These are phyloP conservation scores for Candida dajiaensis DNA, from an alignment of 805 yeast species.

Conservation along the genomic window DNA sequence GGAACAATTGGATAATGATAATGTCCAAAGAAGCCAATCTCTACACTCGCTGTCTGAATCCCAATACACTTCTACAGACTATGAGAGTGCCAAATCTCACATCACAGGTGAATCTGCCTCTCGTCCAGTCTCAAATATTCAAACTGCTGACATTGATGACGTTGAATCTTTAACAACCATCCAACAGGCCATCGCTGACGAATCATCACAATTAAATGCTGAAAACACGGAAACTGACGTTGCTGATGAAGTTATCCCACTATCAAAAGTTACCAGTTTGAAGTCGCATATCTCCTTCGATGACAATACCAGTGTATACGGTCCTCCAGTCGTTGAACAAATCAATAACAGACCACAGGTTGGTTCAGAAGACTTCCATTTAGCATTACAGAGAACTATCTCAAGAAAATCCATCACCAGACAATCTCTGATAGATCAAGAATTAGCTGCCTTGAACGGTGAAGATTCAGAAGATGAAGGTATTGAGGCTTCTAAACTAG, in stretches of 20 bases:
- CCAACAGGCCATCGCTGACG: background rate
- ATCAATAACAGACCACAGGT: constrained; percentile 1
- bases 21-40: background rate
- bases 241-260: constrained; percentile 1
- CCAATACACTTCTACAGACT: constrained; percentile 15
- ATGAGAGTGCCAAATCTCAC: constrained; percentile 21
- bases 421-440: constrained; percentile 4
- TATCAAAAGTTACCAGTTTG: constrained; percentile 6
- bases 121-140: constrained; percentile 3
- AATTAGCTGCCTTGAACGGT: constrained; percentile 1
- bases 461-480: constrained; percentile 13
- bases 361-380: constrained; percentile 16
- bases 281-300: constrained; percentile 15
- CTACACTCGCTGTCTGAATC: constrained; percentile 3
- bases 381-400: constrained; percentile 20
- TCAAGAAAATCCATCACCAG: constrained; percentile 20
- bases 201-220: background rate
- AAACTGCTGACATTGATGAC: constrained; percentile 3
- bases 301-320: constrained; percentile 12
- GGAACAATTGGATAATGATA: background rate
- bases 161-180: constrained; percentile 6
- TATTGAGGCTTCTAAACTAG: constrained; percentile 35
- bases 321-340: constrained; percentile 14
- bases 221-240: background rate
- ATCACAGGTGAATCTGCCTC: constrained; percentile 4